Conservation (phyloP, 2,329 filamentous ascomycete genomes). For the Monilinia aucupariae region DNA sequence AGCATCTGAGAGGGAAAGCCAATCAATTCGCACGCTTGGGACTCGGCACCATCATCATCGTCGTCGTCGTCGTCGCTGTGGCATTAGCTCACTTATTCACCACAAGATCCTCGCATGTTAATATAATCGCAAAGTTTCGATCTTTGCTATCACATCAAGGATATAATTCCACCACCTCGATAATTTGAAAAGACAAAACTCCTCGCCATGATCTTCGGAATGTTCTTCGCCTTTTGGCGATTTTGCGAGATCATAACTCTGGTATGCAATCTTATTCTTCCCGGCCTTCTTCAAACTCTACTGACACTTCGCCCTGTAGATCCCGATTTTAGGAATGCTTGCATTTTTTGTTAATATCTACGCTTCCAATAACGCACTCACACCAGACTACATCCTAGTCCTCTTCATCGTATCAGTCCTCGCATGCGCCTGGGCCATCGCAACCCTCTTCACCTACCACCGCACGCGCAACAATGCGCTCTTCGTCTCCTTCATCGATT, state of each 20-base stretch:
- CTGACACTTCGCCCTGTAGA: conserved; percentile 39
- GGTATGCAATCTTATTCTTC: conserved; percentile 40
- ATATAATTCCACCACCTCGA: background rate
- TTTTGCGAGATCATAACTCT: conserved; percentile 57
- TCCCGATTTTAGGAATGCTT: conserved; percentile 61
- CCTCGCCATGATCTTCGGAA: conserved; percentile 52
- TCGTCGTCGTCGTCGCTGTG: conserved; percentile 1
- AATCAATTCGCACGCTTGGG: conserved; percentile 1
- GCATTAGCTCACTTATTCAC: background rate
- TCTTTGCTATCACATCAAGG: background rate
- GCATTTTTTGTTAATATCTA: conserved; percentile 61
- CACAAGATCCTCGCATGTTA: background rate
- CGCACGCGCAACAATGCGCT: conserved; percentile 54
- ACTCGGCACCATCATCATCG: background rate
- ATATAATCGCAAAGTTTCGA: background rate
- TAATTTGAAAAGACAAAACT: background rate
- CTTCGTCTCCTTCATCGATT: conserved; percentile 56
- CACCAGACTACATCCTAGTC: conserved; percentile 57
- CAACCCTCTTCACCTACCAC: conserved; percentile 62
- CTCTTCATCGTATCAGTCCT: conserved; percentile 64
- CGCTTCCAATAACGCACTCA: conserved; percentile 50
- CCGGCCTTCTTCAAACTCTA: background rate
- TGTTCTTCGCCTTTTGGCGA: conserved; percentile 59
- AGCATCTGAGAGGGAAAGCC: background rate
- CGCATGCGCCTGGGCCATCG: conserved; percentile 57